Evolutionary conservation across 1,284 basidiomycete species (phyloP).

Genomic region (Ganoderma lingzhi): DNA sequence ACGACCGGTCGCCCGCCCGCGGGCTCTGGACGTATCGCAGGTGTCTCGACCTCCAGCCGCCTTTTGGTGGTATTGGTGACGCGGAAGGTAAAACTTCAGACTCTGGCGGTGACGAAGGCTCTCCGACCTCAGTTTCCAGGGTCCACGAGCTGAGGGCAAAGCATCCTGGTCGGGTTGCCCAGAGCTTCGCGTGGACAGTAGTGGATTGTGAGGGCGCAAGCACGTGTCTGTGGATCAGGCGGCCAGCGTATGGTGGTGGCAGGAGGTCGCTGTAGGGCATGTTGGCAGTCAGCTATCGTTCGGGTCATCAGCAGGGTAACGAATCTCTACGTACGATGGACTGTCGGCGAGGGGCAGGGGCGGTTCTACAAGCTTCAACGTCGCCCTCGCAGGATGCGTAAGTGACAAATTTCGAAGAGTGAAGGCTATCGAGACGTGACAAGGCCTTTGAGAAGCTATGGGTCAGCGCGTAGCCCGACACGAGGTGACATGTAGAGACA

Average conservation of each 20-base stretch:
- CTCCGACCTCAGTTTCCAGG: conserved; percentile 69
- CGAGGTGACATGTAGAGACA: conserved; percentile 36
- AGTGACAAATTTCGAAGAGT: conserved; percentile 75
- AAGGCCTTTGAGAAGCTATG: conserved; percentile 57
- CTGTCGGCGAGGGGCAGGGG: conserved; percentile 32
- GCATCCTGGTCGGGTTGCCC: conserved; percentile 68
- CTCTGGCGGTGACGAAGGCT: conserved; percentile 30
- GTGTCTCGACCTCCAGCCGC: conserved; percentile 46
- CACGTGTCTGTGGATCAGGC: conserved; percentile 63
- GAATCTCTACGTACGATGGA: conserved; percentile 9
- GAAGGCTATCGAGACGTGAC: conserved; percentile 62
- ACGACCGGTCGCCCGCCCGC: conserved; percentile 46
- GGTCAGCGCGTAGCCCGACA: background rate
- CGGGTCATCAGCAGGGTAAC: background rate
- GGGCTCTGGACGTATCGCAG: conserved; percentile 61
- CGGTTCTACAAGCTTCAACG: conserved; percentile 54
- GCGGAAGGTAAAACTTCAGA: conserved; percentile 13
- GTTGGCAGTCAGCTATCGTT: conserved; percentile 5
- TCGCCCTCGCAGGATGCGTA: conserved; percentile 61
- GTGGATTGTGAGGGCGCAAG: conserved; percentile 57
- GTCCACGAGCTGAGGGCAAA: conserved; percentile 72
- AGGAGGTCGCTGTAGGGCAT: conserved; percentile 47
- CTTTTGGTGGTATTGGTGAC: background rate
- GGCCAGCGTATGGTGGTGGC: conserved; percentile 64
- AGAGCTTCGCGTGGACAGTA: conserved; percentile 58